phyloP scores from a whole-genome alignment of 2,329 filamentous ascomycete species.

The Verticillium longisporum region DNA sequence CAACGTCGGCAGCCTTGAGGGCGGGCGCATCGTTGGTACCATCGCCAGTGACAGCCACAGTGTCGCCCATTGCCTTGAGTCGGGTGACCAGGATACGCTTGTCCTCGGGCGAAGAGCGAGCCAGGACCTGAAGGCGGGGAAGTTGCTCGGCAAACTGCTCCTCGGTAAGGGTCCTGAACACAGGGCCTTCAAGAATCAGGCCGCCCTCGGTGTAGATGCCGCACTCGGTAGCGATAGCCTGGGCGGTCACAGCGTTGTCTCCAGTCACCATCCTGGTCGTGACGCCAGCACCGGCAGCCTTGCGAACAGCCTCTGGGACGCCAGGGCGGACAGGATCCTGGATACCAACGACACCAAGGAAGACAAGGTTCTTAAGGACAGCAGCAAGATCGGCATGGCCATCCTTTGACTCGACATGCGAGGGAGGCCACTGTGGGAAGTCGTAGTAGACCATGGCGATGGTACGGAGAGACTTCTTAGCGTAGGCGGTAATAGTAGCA shows the following conservation, averaged over 20 bases:
- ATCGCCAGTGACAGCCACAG: constrained; percentile 59
- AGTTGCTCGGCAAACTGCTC: constrained; percentile 46
- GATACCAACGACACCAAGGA: constrained; percentile 65
- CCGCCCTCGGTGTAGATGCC: constrained; percentile 56
- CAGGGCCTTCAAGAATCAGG: constrained; percentile 59
- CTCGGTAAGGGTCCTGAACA: constrained; percentile 49
- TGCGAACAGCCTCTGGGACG: constrained; percentile 56
- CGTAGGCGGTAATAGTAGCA: constrained; percentile 51
- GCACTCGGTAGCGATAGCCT: constrained; percentile 57
- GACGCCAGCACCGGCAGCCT: constrained; percentile 59
- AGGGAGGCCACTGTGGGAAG: constrained; percentile 62
- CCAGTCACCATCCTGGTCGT: constrained; percentile 67
- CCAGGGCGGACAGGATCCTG: constrained; percentile 62
- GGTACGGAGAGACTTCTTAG: constrained; percentile 62
- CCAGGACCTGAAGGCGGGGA: constrained; percentile 42
- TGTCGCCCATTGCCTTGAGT: constrained; percentile 48
- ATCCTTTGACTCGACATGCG: constrained; percentile 56
- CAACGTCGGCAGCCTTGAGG: constrained; percentile 58
- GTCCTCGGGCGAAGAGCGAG: constrained; percentile 53
- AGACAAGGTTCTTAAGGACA: constrained; percentile 57
- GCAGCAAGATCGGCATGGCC: constrained; percentile 55
- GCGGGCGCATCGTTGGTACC: constrained; percentile 62
- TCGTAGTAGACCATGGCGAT: constrained; percentile 71
- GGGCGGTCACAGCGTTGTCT: constrained; percentile 58
- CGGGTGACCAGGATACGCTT: constrained; percentile 49